Base-by-base conservation (phyloP, 805 yeast species). In the Sugiyamaella floridensis region DNA sequence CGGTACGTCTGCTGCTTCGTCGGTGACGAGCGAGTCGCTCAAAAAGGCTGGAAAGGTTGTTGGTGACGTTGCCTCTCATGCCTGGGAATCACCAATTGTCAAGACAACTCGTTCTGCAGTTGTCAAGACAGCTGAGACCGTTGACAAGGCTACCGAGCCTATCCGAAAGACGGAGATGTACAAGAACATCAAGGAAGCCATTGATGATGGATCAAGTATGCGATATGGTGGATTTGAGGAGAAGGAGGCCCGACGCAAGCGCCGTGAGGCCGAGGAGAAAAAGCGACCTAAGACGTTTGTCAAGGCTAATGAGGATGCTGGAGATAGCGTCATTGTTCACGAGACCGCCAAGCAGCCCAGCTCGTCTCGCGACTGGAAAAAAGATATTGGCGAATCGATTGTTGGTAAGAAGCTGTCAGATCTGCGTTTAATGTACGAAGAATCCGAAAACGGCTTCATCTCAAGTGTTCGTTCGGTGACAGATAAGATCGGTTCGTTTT, bases 11-110 rank as follows among this genome's bases (percentile, higher is more conserved):
- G 56, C 63, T 37, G 68, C 68, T 9, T 62, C 72, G 5, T 77
- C 87, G 16, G 86, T 86, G 40, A 78, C 83, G 6, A 83, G 86
- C 12, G 80, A 86, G 66, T 85, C 89, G 43, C 80, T 88, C 51
- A 79, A 81, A 63, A 86, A 86, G 70, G 93, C 98, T 4, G 97
- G 97, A n/a, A 88, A 86, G 62, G 92, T 83, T 41, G 89, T 93
- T 37, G 98, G 97, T 51, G 84, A 79, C 53, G 95, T 83, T 45
- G 98, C 97, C 3, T 75, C 79, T 41, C 85, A 83, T 55, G 97
- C 97, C 0, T 93, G 99, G 99, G 97, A 93, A 56, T 89, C 97
- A 1, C 87, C 93, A 20, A 86, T 92, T 43, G 93, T 96, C 55
- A 82, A 84, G 67, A 85, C 84, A 47, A 90, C 96, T n/a, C 79